Evolutionary conservation across 371 early-diverging fungal species (phyloP), one percentile per base, ranked within the genome.

Genomic region (Apophysomyces trapeziformis): DNA sequence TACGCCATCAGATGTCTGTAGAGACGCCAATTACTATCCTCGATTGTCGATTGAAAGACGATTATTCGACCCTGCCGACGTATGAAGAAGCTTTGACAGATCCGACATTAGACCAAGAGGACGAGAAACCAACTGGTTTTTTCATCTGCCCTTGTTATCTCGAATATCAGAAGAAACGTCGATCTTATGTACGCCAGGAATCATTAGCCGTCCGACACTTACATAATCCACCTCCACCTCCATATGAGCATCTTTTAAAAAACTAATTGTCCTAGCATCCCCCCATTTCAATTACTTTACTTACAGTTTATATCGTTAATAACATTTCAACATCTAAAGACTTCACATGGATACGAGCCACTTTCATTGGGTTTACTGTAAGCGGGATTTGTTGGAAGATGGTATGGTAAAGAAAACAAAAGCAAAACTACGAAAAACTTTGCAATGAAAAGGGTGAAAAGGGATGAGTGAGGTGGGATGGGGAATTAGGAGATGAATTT

Each of bases 141-240:
- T 80, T 80, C 54, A 59, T 76, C 8, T 80, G 81, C 44, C 81
- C 81, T 1, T 80, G 81, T 32, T 80, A 80, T 58, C 65, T 76
- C 4, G 78, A 80, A 12, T 80, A 74, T 58, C 54, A 21, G 54
- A 80, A 78, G 50, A 78, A 78, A 58, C 74, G 72, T 56, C 58
- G 66, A 1, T 60, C 58, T 11, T 61, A 65, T 12, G 57, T 38
- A 6, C 64, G 69, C 4, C 69, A 76, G 38, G 73, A 76, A 65
- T 69, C 76, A 67, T 57, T 74, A 35, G 60, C 66, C 45, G 47
- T 76, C 4, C 72, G 66, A 5, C 54, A 50, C 21, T 50, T 50
- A 21, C 54, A 50, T 21, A 50, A 21, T 26, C n/a, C n/a, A 1
- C 54, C 54, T 21, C 54, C 54, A 5, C 54, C 54, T 11, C 54